These are phyloP conservation scores for Rhododendron simsii DNA, from an alignment of 148 eudicot genomes.

Conservation along the genomic window DNA sequence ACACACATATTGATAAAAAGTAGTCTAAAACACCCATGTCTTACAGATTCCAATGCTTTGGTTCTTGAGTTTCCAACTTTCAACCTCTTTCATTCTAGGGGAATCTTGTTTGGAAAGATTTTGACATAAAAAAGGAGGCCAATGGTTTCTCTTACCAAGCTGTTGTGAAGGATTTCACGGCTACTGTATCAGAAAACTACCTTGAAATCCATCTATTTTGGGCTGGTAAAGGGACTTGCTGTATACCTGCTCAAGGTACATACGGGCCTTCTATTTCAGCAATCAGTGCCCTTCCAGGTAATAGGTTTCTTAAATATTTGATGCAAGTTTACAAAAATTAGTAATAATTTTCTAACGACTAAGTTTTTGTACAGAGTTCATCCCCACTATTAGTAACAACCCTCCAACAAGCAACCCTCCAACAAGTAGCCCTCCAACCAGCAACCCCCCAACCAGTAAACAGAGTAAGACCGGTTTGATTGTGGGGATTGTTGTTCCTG, in stretches of 20 bases:
- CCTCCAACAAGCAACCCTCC: slow-evolving; percentile 27
- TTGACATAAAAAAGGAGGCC: slow-evolving; percentile 66
- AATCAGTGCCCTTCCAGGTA: slow-evolving; percentile 69
- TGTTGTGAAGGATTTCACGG: slow-evolving; percentile 38
- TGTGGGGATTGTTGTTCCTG: slow-evolving; percentile 58
- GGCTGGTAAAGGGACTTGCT: slow-evolving; percentile 97
- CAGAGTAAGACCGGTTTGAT: slow-evolving; percentile 47
- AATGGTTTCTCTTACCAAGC: slow-evolving; percentile 42
- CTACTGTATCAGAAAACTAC: slow-evolving; percentile 53
- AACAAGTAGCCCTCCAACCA: too few species aligned
- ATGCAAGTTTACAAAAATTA: background rate
- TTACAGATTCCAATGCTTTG: background rate
- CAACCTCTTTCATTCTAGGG: slow-evolving; percentile 37
- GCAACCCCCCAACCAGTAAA: slow-evolving; percentile 32
- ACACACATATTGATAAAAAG: too few species aligned
- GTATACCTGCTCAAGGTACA: slow-evolving; percentile 67
- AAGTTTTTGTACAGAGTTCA: slow-evolving; percentile 54
- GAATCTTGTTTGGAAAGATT: slow-evolving; percentile 42
- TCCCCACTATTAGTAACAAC: slow-evolving; percentile 46
- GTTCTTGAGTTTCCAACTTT: background rate
- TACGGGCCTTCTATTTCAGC: slow-evolving; percentile 89
- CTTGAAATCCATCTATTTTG: slow-evolving; percentile 90
- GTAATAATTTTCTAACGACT: background rate
- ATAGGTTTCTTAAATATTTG: background rate
- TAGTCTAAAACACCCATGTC: background rate